phyloP scores from a whole-genome alignment of 2,329 filamentous ascomycete genomes.

The Colletotrichum sojae region DNA sequence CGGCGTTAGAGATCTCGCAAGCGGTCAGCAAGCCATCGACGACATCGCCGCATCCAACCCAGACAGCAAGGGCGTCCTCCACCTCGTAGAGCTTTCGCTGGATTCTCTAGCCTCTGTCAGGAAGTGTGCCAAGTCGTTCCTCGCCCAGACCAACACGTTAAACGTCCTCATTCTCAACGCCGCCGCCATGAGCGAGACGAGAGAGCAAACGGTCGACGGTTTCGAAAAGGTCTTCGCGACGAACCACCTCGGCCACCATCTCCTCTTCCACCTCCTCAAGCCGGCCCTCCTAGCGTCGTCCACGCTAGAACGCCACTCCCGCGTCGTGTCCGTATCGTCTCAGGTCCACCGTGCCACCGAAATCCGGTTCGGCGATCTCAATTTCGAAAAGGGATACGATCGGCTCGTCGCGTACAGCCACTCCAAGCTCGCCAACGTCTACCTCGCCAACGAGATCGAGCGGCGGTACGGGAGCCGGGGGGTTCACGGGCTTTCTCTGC shows the following conservation, averaged over 20 bases:
- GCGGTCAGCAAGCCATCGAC: slow-evolving; percentile 48
- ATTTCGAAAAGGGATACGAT: slow-evolving; percentile 46
- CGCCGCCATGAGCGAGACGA: slow-evolving; percentile 40
- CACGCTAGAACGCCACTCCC: slow-evolving; percentile 56
- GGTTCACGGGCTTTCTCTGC: slow-evolving; percentile 49
- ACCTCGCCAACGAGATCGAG: slow-evolving; percentile 65
- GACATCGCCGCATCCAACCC: slow-evolving; percentile 32
- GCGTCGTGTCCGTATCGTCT: slow-evolving; percentile 62
- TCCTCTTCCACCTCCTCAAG: slow-evolving; percentile 66
- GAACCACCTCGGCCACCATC: slow-evolving; percentile 68
- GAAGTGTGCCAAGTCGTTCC: slow-evolving; percentile 49
- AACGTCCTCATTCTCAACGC: slow-evolving; percentile 58
- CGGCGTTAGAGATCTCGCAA: slow-evolving; percentile 51
- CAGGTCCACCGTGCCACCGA: slow-evolving; percentile 55
- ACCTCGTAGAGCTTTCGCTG: slow-evolving; percentile 28
- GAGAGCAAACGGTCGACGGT: slow-evolving; percentile 41
- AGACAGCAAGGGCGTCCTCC: not conserved
- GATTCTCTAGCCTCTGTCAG: slow-evolving; percentile 41
- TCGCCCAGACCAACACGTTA: slow-evolving; percentile 45
- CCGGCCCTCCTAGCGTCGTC: slow-evolving; percentile 55
- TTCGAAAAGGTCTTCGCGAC: slow-evolving; percentile 61
- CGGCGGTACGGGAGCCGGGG: slow-evolving; percentile 46
- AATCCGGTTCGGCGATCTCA: slow-evolving; percentile 51
- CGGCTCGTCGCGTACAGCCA: slow-evolving; percentile 60
- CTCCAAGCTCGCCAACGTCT: slow-evolving; percentile 66